Base-by-base conservation (phyloP, 345 rosid genomes). In the Salix dunnii region DNA sequence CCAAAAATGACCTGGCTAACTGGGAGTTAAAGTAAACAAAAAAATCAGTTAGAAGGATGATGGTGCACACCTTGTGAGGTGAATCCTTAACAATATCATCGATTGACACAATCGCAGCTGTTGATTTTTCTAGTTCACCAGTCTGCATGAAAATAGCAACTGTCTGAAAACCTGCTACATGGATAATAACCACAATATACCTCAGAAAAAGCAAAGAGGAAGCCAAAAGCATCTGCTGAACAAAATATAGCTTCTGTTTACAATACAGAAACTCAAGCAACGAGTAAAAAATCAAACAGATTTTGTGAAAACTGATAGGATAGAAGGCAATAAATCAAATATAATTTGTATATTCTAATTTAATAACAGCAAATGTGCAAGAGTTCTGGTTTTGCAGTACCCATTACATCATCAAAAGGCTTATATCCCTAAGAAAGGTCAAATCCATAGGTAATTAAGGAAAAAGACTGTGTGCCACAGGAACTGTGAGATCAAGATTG, bases 101-200 rank as follows among this genome's bases (percentile, higher is more conserved):
- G 48, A 86, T 71, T 68, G 76, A 78, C 78, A 70, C 79, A 43
- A 80, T 80, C 43, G 85, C 83, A 76, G 86, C 83, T 61, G 71
- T 89, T 69, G 83, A 86, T 81, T 86, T 90, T 80, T 86, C 90
- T 64, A 67, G 74, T 75, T 89, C 91, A 84, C 88, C 92, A 89
- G 89, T 91, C 99, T 93, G 99, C 98, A 96, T 89, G 91, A 96
- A 96, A 96, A 93, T 88, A 92, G 93, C 91, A 93, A 93, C 96
- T 89, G 92, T 88, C 96, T 92, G 94, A 92, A 92, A 93, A 91
- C 94, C 96, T 92, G 91, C 97, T 92, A 86, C 93, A 90, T 85
- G 85, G 88, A 91, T 89, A 77, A 83, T 91, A 89, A 88, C 95
- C 88, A 91, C 85, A 85, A 86, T 89, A 80, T 86, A 90, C 89